Conservation (phyloP, 176 grass and related monocot species). For the Phragmites australis region DNA sequence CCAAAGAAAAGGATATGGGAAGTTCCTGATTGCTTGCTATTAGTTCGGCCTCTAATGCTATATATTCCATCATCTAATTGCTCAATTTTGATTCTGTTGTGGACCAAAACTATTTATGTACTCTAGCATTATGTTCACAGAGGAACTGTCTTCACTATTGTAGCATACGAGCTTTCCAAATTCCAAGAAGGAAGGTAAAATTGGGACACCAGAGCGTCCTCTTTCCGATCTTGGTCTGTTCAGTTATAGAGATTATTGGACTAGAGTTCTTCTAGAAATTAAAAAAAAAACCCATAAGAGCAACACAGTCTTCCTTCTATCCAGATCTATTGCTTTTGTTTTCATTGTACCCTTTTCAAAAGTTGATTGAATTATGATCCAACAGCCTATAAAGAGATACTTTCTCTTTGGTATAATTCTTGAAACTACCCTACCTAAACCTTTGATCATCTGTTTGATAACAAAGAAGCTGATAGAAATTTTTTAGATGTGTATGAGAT, state of each 20-base stretch:
- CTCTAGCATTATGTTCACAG: slow-evolving; percentile 22
- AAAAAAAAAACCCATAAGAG: slow-evolving; percentile 97
- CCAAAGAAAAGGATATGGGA: slow-evolving; percentile 98
- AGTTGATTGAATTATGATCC: background rate
- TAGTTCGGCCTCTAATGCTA: slow-evolving; percentile 43
- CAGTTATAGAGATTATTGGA: slow-evolving; percentile 95
- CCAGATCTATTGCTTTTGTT: background rate
- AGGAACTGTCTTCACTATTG: slow-evolving; percentile 12
- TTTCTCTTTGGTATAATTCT: background rate
- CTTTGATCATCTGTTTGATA: background rate
- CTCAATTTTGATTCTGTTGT: slow-evolving; percentile 1
- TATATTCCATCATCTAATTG: slow-evolving; percentile 9
- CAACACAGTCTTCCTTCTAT: slow-evolving; percentile 44
- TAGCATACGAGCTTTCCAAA: slow-evolving; percentile 99
- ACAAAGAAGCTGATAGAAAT: background rate
- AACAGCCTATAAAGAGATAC: background rate
- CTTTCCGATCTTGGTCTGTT: slow-evolving; percentile 95
- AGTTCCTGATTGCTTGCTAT: slow-evolving; percentile 98
- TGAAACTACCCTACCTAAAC: background rate
- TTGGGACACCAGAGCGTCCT: slow-evolving; percentile 92
- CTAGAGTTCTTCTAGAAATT: slow-evolving; percentile 95
- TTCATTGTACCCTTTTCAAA: slow-evolving; percentile 1
- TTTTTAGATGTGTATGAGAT: too few relatives aligned
- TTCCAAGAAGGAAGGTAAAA: slow-evolving; percentile 99
- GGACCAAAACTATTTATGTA: background rate